Evolutionary conservation across 441 rosid species (phyloP).

Genomic region (Erysimum cheiri): DNA sequence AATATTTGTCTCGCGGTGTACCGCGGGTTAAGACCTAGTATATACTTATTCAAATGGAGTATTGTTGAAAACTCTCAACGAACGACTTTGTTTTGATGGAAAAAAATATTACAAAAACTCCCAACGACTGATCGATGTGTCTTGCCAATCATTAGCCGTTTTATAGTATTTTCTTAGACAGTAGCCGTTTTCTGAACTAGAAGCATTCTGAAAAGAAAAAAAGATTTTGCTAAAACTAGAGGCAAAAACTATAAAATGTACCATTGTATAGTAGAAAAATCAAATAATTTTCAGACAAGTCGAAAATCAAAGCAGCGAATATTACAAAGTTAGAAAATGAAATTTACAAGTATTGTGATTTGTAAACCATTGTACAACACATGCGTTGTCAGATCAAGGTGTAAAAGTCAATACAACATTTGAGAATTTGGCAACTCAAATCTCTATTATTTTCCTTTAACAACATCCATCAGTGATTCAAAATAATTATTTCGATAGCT

Average conservation of each 20-base stretch:
- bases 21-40: no score
- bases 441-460: background rate
- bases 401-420: slow-evolving; percentile 30
- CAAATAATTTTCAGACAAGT: background rate
- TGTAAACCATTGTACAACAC: slow-evolving; percentile 24
- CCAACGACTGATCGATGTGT: background rate
- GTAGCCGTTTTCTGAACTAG: background rate
- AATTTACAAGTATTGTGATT: background rate
- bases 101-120: background rate
- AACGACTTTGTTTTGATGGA: background rate
- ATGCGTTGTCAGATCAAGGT: slow-evolving; percentile 24
- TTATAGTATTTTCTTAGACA: background rate
- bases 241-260: background rate
- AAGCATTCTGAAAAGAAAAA: background rate
- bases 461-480: slow-evolving; percentile 10
- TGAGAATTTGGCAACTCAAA: background rate
- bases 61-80: slow-evolving; percentile 11
- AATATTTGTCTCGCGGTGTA: no score
- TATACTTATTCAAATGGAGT: no score
- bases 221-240: background rate
- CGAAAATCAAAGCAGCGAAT: background rate
- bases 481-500: background rate
- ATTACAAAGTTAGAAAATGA: background rate
- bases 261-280: background rate
- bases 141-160: slow-evolving; percentile 34